Conservation (phyloP, 306 rosid genomes). For the Citrullus mucosospermus region DNA sequence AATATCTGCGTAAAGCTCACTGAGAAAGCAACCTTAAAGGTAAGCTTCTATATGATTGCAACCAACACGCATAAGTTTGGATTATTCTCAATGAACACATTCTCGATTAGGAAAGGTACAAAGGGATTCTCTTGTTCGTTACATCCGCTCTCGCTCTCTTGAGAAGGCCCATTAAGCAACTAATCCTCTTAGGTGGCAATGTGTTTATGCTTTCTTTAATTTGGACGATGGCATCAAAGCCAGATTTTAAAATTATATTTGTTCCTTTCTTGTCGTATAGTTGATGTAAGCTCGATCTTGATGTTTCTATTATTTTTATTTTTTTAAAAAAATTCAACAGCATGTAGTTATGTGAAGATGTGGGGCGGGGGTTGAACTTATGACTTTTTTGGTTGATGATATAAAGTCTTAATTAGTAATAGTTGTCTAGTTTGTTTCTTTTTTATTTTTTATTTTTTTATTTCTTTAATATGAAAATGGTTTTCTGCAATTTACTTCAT, state of each 20-base stretch:
- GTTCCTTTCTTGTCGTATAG: conserved; percentile 11
- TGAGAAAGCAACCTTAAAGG: conserved; percentile 35
- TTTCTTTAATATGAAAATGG: no score
- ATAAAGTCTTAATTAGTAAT: no score
- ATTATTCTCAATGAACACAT: conserved; percentile 32
- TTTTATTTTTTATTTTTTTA: no score
- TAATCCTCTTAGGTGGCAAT: conserved; percentile 16
- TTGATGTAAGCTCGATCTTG: not conserved
- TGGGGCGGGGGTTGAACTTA: no score
- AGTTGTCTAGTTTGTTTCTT: no score
- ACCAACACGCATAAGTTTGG: conserved; percentile 36
- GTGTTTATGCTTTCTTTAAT: not conserved
- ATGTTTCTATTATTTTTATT: not conserved
- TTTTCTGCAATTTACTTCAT: no score
- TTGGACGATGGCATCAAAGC: conserved; percentile 10
- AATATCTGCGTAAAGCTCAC: conserved; percentile 30
- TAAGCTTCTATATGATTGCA: conserved; percentile 37
- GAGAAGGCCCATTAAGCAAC: conserved; percentile 15
- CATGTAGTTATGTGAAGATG: no score
- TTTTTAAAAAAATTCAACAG: not conserved
- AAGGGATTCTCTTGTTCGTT: conserved; percentile 7
- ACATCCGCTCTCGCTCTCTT: not conserved
- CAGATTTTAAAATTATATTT: conserved; percentile 1
- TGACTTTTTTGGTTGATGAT: no score
- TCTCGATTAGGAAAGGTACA: conserved; percentile 24